phyloP scores from a whole-genome alignment of 495 filamentous ascomycete genomes.

The Penicillium bialowiezense region DNA sequence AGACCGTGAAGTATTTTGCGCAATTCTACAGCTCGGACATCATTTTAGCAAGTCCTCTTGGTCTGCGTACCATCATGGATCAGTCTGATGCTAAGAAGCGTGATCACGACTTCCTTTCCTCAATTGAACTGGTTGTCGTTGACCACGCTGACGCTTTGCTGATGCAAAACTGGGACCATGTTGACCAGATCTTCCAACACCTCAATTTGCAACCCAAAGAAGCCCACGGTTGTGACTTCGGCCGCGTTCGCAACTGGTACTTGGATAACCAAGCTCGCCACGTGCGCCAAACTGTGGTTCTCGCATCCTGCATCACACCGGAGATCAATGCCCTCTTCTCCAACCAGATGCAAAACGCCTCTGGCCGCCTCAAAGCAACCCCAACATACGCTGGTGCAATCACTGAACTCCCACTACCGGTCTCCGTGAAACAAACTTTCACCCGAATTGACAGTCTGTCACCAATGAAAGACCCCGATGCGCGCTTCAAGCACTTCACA shows the following conservation, averaged over 20 bases:
- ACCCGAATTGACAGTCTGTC: conserved; percentile 74
- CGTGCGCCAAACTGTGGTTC: conserved; percentile 78
- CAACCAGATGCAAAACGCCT: conserved; percentile 72
- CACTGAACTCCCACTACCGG: conserved; percentile 58
- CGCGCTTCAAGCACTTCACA: conserved; percentile 89
- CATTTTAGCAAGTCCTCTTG: conserved; percentile 85
- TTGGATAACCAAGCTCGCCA: conserved; percentile 77
- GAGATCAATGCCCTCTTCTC: conserved; percentile 80
- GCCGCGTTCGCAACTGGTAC: conserved; percentile 86
- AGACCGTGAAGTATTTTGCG: conserved; percentile 90
- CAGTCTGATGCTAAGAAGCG: conserved; percentile 70
- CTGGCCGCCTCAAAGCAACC: conserved; percentile 70
- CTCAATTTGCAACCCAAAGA: conserved; percentile 88
- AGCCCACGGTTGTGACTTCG: conserved; percentile 91
- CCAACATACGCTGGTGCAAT: conserved; percentile 66
- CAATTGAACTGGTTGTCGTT: conserved; percentile 83
- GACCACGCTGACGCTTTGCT: conserved; percentile 91
- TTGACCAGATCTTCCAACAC: conserved; percentile 85
- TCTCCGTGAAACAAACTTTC: conserved; percentile 81
- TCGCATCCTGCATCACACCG: conserved; percentile 81
- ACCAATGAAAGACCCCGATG: conserved; percentile 72
- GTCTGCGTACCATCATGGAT: conserved; percentile 85
- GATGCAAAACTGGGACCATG: conserved; percentile 99
- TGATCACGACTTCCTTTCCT: conserved; percentile 89
- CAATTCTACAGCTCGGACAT: conserved; percentile 97